phyloP scores from a whole-genome alignment of 2,329 filamentous ascomycete genomes.

The Fusarium devonianum region DNA sequence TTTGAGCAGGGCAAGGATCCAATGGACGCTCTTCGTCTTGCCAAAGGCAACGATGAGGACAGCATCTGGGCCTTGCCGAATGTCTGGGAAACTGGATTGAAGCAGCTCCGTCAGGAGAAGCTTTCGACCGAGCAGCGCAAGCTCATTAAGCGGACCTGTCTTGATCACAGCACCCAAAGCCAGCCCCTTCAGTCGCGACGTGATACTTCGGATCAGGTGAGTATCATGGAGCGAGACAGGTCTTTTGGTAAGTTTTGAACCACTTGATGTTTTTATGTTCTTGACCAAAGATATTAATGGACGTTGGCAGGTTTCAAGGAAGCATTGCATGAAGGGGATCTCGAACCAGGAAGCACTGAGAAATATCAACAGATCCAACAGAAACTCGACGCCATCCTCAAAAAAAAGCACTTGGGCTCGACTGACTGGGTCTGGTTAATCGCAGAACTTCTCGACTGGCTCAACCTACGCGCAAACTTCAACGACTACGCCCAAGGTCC shows the following conservation, averaged over 20 bases:
- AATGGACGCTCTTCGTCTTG: background rate
- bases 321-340: slow-evolving; percentile 39
- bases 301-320: slow-evolving; percentile 33
- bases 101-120: slow-evolving; percentile 12
- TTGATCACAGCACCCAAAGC: slow-evolving; percentile 2
- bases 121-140: background rate
- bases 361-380: slow-evolving; percentile 30
- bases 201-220: slow-evolving; percentile 18
- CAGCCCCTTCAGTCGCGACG: slow-evolving; percentile 11
- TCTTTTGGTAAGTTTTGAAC: slow-evolving; percentile 24
- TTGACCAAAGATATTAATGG: background rate
- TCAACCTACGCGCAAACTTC: slow-evolving; percentile 27
- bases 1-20: slow-evolving; percentile 16
- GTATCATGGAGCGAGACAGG: slow-evolving; percentile 39
- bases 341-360: slow-evolving; percentile 36
- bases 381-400: slow-evolving; percentile 30
- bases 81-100: slow-evolving; percentile 35
- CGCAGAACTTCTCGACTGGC: slow-evolving; percentile 35
- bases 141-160: slow-evolving; percentile 21
- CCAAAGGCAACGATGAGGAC: slow-evolving; percentile 15
- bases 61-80: slow-evolving; percentile 35
- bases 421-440: slow-evolving; percentile 39
- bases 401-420: slow-evolving; percentile 5
- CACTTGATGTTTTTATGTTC: fast-evolving
- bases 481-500: slow-evolving; percentile 27